A percentile compares a stretch with the other conserved stretches of the same genome.
phyloP scores from a whole-genome alignment of 1,139 yeast species.

The Taphrina wiesneri region DNA sequence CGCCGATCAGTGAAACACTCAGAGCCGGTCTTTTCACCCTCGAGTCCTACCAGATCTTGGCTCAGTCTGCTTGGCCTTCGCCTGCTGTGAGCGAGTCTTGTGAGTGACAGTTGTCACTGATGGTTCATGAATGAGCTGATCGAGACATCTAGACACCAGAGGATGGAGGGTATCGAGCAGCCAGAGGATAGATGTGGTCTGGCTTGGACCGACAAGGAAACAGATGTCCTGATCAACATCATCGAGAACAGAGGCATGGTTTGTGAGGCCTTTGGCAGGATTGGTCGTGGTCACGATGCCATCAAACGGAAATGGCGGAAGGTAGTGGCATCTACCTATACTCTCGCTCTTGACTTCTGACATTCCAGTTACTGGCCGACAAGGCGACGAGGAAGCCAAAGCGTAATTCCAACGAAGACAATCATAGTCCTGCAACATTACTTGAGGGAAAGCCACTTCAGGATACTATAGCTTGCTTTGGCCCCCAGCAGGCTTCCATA shows the following conservation, averaged over 20 bases:
- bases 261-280: conserved; percentile 10
- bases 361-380: conserved; percentile 4
- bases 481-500: neutral
- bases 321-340: neutral
- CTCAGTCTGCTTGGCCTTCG: neutral
- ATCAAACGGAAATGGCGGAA: conserved; percentile 32
- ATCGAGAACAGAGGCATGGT: neutral
- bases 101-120: too few relatives aligned
- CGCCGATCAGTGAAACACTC: too few relatives aligned
- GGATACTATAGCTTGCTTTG: neutral
- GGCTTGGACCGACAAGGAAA: conserved; percentile 23
- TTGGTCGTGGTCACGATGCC: conserved; percentile 25
- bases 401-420: neutral
- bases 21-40: too few relatives aligned
- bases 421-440: neutral
- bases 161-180: neutral
- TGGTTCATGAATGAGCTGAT: neutral
- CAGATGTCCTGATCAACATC: neutral
- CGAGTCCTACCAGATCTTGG: too few relatives aligned
- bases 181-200: conserved; percentile 23
- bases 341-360: neutral
- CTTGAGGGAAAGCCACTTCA: too few relatives aligned
- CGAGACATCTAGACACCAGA: neutral
- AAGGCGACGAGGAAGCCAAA: neutral
- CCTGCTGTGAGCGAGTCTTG: too few relatives aligned